Evolutionary conservation across 1,284 basidiomycete species (phyloP), one percentile per base, ranked within the genome.

Genomic region (Cryptococcus hybrid): DNA sequence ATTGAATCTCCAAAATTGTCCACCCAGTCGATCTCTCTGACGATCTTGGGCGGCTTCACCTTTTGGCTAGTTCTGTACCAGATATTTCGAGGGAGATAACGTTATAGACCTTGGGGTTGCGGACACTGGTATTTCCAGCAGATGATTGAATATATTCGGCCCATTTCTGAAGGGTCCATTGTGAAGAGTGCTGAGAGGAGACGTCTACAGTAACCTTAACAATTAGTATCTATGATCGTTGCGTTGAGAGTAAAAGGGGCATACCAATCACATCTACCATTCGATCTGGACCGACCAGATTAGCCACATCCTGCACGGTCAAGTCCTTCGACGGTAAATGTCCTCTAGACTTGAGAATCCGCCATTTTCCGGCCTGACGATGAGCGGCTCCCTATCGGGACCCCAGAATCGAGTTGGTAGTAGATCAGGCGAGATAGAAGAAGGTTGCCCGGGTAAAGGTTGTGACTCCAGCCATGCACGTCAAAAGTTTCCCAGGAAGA

Each of bases 21-120:
- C 8, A 97, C 94, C 95, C 95, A 99, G 69, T 97, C 95, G 60
- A 96, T 77, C 58, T 97, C 90, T 59, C 89, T 84, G 18, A 95
- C 92, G 24, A 95, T 75, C 57, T 84, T 83, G 0, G 95, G 95
- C 6, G 93, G 91, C 6, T 86, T 78, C 30, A 99, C 86, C 68
- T 83, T 82, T 89, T 84, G 5, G 86, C 87, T 34, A 94, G 80
- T 39, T 83, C 80, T 1, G 89, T 90, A 2, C 86, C 88, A 0
- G 88, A 88, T 38, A 94, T 86, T 73, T 94, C 91, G 52, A 94
- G 80, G 5, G 88, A 90, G 61, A 95, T 95, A 47, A 95, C 89
- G 68, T 95, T 95, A 64, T 86, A 85, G 38, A 96, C 86, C 75
- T 92, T 95, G 68, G 90, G 88, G 53, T 9, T 36, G 30, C 40